phyloP scores from a whole-genome alignment of 345 rosid species.

The Mallotus nudiflorus region DNA sequence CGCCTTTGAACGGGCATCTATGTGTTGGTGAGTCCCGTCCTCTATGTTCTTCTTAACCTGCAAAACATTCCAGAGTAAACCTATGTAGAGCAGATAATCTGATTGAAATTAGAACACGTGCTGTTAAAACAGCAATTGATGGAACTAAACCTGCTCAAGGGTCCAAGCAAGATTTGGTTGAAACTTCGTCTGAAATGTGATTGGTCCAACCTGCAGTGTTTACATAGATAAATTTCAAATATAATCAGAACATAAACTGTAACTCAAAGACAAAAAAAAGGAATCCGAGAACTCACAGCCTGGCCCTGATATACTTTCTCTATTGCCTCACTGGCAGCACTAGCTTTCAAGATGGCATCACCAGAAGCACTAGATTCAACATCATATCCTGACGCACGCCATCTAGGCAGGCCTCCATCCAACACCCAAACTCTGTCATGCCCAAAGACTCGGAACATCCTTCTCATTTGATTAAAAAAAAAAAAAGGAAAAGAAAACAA shows the following conservation, averaged over 20 bases:
- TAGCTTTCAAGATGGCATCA: slow-evolving; percentile 90
- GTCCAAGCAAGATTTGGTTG: slow-evolving; percentile 90
- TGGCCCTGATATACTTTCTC: slow-evolving; percentile 92
- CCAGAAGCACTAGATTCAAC: slow-evolving; percentile 98
- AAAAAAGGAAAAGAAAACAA: not conserved
- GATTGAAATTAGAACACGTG: not conserved
- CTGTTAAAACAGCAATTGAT: not conserved
- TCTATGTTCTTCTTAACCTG: slow-evolving; percentile 56
- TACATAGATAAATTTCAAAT: slow-evolving; percentile 10
- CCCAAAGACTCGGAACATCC: slow-evolving; percentile 98
- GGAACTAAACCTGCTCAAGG: slow-evolving; percentile 75
- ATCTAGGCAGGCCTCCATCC: slow-evolving; percentile 95
- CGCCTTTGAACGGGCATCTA: slow-evolving; percentile 86
- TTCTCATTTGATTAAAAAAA: slow-evolving; percentile 26
- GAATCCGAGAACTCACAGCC: slow-evolving; percentile 46
- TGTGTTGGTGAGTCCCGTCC: slow-evolving; percentile 28
- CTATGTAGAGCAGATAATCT: not conserved
- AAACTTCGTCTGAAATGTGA: slow-evolving; percentile 76
- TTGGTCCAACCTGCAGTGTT: slow-evolving; percentile 65
- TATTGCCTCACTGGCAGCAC: slow-evolving; percentile 97
- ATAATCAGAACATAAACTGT: not conserved
- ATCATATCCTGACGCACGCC: slow-evolving; percentile 97
- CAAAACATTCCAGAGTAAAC: slow-evolving; percentile 14
- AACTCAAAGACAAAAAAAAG: not conserved
- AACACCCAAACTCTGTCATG: slow-evolving; percentile 92